These are phyloP conservation scores for Venturiaceae sp. DNA, from an alignment of 2,329 filamentous ascomycete genomes.

Conservation along the genomic window DNA sequence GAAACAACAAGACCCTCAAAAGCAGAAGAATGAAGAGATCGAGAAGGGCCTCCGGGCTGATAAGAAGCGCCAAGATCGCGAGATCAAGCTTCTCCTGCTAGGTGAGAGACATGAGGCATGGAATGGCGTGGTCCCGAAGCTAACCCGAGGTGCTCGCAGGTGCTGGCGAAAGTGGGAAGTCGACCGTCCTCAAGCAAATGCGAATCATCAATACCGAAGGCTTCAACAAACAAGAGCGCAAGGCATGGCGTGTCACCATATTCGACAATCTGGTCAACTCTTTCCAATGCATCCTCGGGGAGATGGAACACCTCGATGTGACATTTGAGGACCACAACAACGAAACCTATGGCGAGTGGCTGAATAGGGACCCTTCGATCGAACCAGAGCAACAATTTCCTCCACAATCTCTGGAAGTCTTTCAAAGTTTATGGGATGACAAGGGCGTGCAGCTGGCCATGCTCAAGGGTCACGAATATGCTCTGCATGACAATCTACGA, in stretches of 20 bases:
- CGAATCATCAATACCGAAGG: slow-evolving; percentile 92
- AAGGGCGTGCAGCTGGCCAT: slow-evolving; percentile 79
- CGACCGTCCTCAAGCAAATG: slow-evolving; percentile 98
- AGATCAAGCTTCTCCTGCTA: slow-evolving; percentile 88
- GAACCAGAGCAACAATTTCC: slow-evolving; percentile 74
- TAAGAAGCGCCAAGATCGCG: slow-evolving; percentile 75
- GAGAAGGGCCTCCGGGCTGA: slow-evolving; percentile 79
- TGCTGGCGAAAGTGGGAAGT: slow-evolving; percentile 92
- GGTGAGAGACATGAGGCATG: slow-evolving; percentile 47
- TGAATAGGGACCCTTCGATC: slow-evolving; percentile 62
- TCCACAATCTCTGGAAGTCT: slow-evolving; percentile 64
- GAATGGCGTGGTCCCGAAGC: slow-evolving; percentile 1
- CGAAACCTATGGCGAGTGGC: slow-evolving; percentile 68
- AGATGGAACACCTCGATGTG: slow-evolving; percentile 78
- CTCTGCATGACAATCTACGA: slow-evolving; percentile 86
- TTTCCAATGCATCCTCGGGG: slow-evolving; percentile 80
- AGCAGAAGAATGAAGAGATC: slow-evolving; percentile 55
- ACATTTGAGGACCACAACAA: slow-evolving; percentile 71
- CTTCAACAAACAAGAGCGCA: slow-evolving; percentile 79
- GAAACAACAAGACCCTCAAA: slow-evolving; percentile 36
- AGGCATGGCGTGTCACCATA: slow-evolving; percentile 90
- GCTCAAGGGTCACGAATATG: slow-evolving; percentile 89
- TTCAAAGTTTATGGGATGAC: slow-evolving; percentile 79
- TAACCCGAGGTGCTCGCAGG: slow-evolving; percentile 41
- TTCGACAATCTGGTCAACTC: slow-evolving; percentile 92